Evolutionary conservation across 116 monocot species (phyloP), one percentile per base, ranked within the genome.

Genomic region (Phalaenopsis hybrid): DNA sequence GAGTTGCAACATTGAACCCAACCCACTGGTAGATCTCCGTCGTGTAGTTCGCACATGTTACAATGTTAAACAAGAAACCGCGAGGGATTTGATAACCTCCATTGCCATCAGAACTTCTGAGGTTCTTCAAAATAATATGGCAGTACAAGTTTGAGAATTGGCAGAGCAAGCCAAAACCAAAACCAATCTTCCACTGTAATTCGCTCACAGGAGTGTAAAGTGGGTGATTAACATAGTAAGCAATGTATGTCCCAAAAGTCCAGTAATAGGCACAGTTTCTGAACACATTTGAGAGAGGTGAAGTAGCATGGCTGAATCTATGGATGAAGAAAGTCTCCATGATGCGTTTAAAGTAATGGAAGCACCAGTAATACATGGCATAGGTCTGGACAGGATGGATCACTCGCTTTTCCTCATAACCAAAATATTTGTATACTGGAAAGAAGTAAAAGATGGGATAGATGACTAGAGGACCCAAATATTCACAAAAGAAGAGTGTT

Each of bases 11-110:
- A 78, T 98, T 98, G 79, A 98, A 98, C 5, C 94, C 97, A 41
- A 94, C 51, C 97, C 97, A 94, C 81, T 98, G 94, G 76, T 93
- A 97, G 74, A 97, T 97, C 89, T 97, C 93, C 5, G 97, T 97
- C 0, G 97, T 97, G 84, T 97, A 94, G 83, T 98, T 94, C 28
- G 94, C 93, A 83, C 97, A 98, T 48, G 97, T 94, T 81, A 98
- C 97, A 1, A 98, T 86, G 63, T 94, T 94, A 78, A 98, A 98
- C 89, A 98, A 78, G 84, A 98, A 98, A 1, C 95, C 94, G 17
- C 79, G 81, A 73, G 94, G 94, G 72, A 98, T 94, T 59, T 93
- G 95, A 77, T 93, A 94, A 20, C 97, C 97, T 25, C 97, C 95
- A 57, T 57, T 83, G 34, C 93, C 97, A 78, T 84, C 75, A 50